phyloP scores from a whole-genome alignment of 305 asterid species.

The Solanum hybrid region DNA sequence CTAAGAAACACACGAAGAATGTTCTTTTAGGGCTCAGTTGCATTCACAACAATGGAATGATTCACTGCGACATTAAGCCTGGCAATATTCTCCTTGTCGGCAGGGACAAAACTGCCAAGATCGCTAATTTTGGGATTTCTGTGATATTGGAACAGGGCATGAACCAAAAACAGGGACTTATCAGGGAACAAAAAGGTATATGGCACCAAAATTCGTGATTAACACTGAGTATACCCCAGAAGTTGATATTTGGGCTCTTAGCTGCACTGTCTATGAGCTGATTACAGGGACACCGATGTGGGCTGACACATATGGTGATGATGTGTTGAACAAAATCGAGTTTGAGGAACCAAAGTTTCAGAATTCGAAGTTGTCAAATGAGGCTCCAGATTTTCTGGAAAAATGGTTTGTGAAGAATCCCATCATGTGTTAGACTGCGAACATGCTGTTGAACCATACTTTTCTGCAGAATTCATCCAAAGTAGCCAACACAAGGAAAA shows the following conservation, averaged over 20 bases:
- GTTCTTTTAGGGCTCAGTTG: too few species aligned
- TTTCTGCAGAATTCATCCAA: slow-evolving; percentile 5
- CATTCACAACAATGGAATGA: neutral
- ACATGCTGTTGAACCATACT: slow-evolving; percentile 52
- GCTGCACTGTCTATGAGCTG: slow-evolving; percentile 36
- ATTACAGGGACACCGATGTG: slow-evolving; percentile 45
- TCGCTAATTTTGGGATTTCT: too few species aligned
- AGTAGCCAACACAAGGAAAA: neutral
- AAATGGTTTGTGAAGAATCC: slow-evolving; percentile 39
- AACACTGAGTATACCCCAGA: too few species aligned
- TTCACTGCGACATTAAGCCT: neutral
- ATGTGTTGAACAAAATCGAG: slow-evolving; percentile 29
- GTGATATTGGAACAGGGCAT: too few species aligned
- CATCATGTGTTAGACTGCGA: slow-evolving; percentile 39
- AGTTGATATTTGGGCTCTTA: too few species aligned
- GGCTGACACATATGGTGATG: slow-evolving; percentile 10
- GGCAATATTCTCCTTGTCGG: too few species aligned
- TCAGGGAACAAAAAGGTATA: too few species aligned
- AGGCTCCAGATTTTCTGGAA: slow-evolving; percentile 29
- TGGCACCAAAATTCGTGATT: too few species aligned
- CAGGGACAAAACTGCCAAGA: too few species aligned
- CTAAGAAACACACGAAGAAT: too few species aligned
- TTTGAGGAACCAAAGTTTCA: slow-evolving; percentile 41
- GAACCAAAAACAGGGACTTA: too few species aligned
- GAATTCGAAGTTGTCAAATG: slow-evolving; percentile 12